phyloP scores from a whole-genome alignment of 169 alveolate species.

The Plasmodium chabaudi region DNA sequence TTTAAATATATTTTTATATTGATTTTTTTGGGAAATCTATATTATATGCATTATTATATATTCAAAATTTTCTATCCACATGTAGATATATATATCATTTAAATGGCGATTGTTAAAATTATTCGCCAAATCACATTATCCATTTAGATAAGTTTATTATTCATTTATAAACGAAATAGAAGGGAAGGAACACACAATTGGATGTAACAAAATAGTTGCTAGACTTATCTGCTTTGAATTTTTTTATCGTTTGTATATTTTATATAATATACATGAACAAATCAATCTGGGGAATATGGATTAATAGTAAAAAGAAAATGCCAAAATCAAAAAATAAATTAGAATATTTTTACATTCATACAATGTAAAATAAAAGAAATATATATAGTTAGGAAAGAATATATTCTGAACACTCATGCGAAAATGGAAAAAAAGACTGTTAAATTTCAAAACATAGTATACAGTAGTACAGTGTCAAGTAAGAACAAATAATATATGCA shows the following conservation, averaged over 20 bases:
- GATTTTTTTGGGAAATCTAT: too few species aligned
- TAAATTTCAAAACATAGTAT: constrained; percentile 66
- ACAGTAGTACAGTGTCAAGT: constrained; percentile 75
- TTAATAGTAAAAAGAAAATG: constrained; percentile 13
- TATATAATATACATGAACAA: background rate
- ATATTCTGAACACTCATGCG: constrained; percentile 2
- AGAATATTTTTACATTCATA: constrained; percentile 8
- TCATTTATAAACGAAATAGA: too few species aligned
- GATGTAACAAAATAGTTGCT: too few species aligned
- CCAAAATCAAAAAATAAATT: constrained; percentile 18
- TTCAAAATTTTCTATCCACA: too few species aligned
- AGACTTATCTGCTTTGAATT: too few species aligned
- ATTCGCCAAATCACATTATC: too few species aligned
- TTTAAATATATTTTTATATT: too few species aligned
- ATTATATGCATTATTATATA: too few species aligned
- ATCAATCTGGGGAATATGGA: background rate
- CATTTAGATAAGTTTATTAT: too few species aligned
- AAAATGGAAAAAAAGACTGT: constrained; percentile 69
- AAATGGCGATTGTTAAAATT: too few species aligned
- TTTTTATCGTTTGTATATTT: background rate
- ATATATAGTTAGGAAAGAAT: constrained; percentile 1
- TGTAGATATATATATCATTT: too few species aligned
- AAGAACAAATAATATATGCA: constrained; percentile 2
- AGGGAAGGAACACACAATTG: too few species aligned
- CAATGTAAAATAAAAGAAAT: constrained; percentile 10